Conservation (phyloP, 805 yeast genomes). For the Saccharomyces jurei region DNA sequence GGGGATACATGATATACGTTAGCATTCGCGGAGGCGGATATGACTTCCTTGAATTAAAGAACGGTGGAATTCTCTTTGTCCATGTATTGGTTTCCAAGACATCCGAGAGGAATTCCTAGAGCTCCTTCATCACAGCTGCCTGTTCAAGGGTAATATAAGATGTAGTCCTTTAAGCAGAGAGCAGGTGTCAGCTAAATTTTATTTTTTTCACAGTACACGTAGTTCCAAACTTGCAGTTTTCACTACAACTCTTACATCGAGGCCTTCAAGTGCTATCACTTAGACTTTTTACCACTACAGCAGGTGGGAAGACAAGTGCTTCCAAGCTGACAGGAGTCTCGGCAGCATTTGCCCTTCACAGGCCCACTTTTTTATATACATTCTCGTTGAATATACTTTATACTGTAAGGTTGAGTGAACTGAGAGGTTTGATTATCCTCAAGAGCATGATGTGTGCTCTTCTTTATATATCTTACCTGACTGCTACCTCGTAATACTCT, state of each 20-base stretch:
- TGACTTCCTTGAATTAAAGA: slow-evolving; percentile 41
- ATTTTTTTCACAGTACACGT: background rate
- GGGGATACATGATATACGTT: no score
- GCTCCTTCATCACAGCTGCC: slow-evolving; percentile 14
- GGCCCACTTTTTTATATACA: background rate
- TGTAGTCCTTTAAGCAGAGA: background rate
- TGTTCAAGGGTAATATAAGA: background rate
- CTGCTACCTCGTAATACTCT: background rate
- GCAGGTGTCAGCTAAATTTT: background rate
- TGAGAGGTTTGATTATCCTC: background rate
- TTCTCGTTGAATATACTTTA: background rate
- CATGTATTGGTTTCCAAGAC: slow-evolving; percentile 10
- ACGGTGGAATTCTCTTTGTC: slow-evolving; percentile 24
- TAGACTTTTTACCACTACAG: background rate
- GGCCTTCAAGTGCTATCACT: background rate
- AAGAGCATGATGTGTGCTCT: background rate
- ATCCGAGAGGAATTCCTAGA: slow-evolving; percentile 23
- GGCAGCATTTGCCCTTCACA: background rate
- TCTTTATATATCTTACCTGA: background rate
- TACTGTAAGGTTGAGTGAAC: background rate
- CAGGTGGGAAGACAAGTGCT: background rate
- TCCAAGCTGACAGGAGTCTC: background rate
- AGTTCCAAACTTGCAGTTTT: slow-evolving; percentile 5
- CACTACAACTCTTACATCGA: background rate
- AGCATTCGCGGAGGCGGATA: slow-evolving; percentile 24